These are phyloP conservation scores for Emmonsia crescens DNA, from an alignment of 2,329 filamentous ascomycete genomes.

Conservation along the genomic window DNA sequence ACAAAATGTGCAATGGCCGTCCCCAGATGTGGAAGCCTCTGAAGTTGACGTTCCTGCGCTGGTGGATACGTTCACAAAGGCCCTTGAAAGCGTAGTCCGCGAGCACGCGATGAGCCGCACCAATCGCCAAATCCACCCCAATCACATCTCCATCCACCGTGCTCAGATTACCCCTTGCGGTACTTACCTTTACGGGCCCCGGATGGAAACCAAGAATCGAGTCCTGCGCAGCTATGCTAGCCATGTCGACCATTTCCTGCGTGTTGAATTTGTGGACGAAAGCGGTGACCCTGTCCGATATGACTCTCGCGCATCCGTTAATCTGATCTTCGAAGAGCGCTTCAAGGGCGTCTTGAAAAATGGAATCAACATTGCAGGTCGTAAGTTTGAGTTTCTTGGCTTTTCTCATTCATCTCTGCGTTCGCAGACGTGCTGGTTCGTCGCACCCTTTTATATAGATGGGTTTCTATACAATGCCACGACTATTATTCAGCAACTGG, in stretches of 20 bases:
- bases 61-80: constrained; percentile 24
- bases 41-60: constrained; percentile 35
- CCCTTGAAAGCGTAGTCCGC: background rate
- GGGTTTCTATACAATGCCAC: constrained; percentile 24
- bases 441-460: constrained; percentile 34
- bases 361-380: constrained; percentile 54
- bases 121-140: constrained; percentile 14
- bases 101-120: background rate
- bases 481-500: constrained; percentile 36
- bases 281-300: constrained; percentile 54
- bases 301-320: constrained; percentile 41
- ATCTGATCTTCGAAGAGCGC: constrained; percentile 43
- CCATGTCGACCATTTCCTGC: constrained; percentile 53
- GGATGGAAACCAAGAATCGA: constrained; percentile 56
- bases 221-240: constrained; percentile 56
- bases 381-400: constrained; percentile 56
- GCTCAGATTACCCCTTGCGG: constrained; percentile 51
- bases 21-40: constrained; percentile 39
- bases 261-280: constrained; percentile 66
- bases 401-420: constrained; percentile 72
- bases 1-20: constrained; percentile 44
- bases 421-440: constrained; percentile 57
- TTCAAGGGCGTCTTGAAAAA: constrained; percentile 50
- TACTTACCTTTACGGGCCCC: constrained; percentile 38
- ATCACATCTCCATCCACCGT: constrained; percentile 44